Evolutionary conservation across 2,329 filamentous ascomycete species (phyloP), one percentile per base, ranked within the genome.

Genomic region (Celoporthe dispersa): DNA sequence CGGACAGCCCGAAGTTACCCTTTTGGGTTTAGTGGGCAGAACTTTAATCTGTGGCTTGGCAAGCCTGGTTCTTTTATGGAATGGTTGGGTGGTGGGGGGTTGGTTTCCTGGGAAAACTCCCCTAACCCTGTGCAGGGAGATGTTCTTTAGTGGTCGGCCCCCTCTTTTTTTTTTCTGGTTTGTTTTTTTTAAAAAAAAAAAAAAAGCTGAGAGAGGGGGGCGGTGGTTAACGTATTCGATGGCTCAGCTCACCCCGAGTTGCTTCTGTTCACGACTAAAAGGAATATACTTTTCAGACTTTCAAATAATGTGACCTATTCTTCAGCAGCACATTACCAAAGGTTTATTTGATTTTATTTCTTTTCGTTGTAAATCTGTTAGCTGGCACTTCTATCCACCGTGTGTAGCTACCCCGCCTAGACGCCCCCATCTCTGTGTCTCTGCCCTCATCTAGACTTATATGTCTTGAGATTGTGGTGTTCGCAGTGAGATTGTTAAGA

Each of bases 71-170:
- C 5, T 3, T 41, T 2, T 57, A 57, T 4, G 53, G 25, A 28
- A 55, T 55, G 28, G 28, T 48, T 48, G 44, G 44, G 44, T 48
- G 44, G 35, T 16, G 57, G 31, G 28, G 35, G 35, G 11, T 8
- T 9, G 35, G 35, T 16, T n/a, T 59, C 11, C 12, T n/a, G 39
- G 12, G 59, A 12, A 0, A 64, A 33, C 39, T 64, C 25, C 61
- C 61, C 61, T 64, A 64, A 64, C 61, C 61, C 61, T 64, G 59
- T 39, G 59, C 33, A 57, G 48, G 48, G 48, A 53, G 48, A 53
- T 14, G 48, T 9, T 41, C 39, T 41, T 41, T 41, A 14, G 14
- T 14, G 16, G 16, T n/a, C 44, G 44, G 6, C 6, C 22, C 44
- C 44, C 39, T 41, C 19, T 41, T 22, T 19, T 53, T 28, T 53